Base-by-base conservation (phyloP, 2,329 filamentous ascomycete species). In the Knufia petricola region DNA sequence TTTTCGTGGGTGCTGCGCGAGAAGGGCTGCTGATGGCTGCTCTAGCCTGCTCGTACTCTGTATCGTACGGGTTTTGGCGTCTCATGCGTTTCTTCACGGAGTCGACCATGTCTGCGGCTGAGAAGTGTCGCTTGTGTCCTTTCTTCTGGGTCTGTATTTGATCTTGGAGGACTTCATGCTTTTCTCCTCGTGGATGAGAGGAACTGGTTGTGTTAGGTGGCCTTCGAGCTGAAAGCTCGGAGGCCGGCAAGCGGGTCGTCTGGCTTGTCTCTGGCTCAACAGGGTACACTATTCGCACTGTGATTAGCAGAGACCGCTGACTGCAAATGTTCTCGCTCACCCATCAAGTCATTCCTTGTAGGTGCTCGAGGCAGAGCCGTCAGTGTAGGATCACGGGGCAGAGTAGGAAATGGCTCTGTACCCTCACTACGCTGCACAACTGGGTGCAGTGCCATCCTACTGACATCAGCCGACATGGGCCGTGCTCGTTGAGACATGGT, bases 71-170 rank as follows among this genome's bases (percentile, higher is more conserved):
- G 32, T 36, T 17, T n/a, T n/a, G 9, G 9, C 12, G 19, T 24
- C 39, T 38, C 20, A 39, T 21, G 7, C 34, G 44, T 20, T 47
- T 47, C 44, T 38, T 47, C 19, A 47, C 23, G 3, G 44, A 37
- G 17, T 39, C 21, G 9, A 39, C 6, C 20, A 47, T n/a, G 24
- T 26, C 34, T 32, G 15, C 13, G 21, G 19, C n/a, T 2, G 44
- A 38, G 23, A 8, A 24, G 9, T 38, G 32, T 30, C 44, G 32
- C 30, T 37, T 46, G 30, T 46, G 43, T 36, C 39, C 21, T n/a
- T 26, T 42, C 24, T 42, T 26, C 15, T 19, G 34, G 15, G 13
- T 4, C 7, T 6, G 4, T 37, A 4, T 15, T n/a, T 37, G 26
- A 12, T 12, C 26, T 28, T 6, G 6, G 26, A 6, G 26, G 26